These are phyloP conservation scores for Lactifluus piperatus DNA, from an alignment of 768 basidiomycete genomes.

Conservation along the genomic window DNA sequence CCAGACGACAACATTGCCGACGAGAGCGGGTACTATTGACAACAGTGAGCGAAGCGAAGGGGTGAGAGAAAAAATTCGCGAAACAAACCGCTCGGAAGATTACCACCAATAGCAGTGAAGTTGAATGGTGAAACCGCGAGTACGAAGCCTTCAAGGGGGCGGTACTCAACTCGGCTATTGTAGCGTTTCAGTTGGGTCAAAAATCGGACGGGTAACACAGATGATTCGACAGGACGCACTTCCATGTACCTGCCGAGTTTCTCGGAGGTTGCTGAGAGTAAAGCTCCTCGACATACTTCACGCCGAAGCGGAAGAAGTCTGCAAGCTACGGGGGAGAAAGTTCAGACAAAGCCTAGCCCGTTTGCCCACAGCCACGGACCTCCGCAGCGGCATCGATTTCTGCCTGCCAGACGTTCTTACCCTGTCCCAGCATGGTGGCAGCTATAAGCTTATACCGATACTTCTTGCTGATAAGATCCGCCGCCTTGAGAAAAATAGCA, in stretches of 20 bases:
- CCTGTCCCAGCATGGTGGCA: conserved; percentile 96
- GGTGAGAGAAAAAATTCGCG: background rate
- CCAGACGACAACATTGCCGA: conserved; percentile 95
- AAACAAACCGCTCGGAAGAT: conserved; percentile 63
- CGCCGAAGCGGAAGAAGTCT: conserved; percentile 95
- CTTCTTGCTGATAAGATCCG: conserved; percentile 91
- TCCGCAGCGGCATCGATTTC: conserved; percentile 99
- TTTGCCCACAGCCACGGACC: conserved; percentile 34
- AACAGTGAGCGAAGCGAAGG: background rate
- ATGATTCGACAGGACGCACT: conserved; percentile 65
- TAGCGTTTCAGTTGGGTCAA: conserved; percentile 4
- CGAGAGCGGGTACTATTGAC: conserved; percentile 69
- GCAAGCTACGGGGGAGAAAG: conserved; percentile 41
- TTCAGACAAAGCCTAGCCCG: background rate
- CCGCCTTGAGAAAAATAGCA: conserved; percentile 96
- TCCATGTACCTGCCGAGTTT: conserved; percentile 87
- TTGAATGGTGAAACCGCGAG: conserved; percentile 98
- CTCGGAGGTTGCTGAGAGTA: conserved; percentile 85
- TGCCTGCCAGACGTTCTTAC: conserved; percentile 99
- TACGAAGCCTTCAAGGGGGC: conserved; percentile 97
- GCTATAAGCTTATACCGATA: conserved; percentile 93
- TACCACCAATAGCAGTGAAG: conserved; percentile 96
- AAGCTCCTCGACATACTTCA: conserved; percentile 93
- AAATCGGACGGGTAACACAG: background rate
- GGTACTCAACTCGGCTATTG: conserved; percentile 87